Conservation (phyloP, 2,329 filamentous ascomycete species). For the Grosmannia huntii region DNA sequence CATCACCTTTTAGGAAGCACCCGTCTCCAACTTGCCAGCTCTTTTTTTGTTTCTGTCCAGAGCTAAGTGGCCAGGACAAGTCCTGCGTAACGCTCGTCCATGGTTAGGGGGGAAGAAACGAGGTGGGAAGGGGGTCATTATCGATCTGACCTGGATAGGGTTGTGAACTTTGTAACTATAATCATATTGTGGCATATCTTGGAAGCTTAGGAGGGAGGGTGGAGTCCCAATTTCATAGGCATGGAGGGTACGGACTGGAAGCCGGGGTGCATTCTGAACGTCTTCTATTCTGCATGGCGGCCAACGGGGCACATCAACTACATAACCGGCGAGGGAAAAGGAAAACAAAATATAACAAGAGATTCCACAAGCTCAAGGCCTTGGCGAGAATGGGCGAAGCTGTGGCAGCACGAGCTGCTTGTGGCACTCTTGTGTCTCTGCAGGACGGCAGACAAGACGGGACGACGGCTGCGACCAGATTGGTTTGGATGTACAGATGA, state of each 20-base stretch:
- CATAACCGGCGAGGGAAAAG: not conserved
- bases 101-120: not conserved
- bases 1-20: not conserved
- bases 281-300: conserved; percentile 7
- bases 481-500: not conserved
- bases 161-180: not conserved
- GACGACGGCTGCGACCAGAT: not conserved
- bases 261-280: not conserved
- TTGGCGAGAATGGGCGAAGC: not conserved
- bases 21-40: not conserved
- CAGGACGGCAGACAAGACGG: not conserved
- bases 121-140: not conserved
- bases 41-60: not conserved
- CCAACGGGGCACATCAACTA: not conserved
- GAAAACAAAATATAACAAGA: not conserved
- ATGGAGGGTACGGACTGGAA: not conserved
- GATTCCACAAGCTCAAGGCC: not conserved
- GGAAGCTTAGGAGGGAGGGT: not conserved
- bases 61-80: not conserved
- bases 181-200: conserved; percentile 1
- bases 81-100: not conserved
- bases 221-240: not conserved
- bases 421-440: not conserved
- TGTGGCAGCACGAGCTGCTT: not conserved
- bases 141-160: not conserved